These are phyloP conservation scores for Coemansia sp. DNA, from an alignment of 192 early-diverging fungal species.

Conservation along the genomic window DNA sequence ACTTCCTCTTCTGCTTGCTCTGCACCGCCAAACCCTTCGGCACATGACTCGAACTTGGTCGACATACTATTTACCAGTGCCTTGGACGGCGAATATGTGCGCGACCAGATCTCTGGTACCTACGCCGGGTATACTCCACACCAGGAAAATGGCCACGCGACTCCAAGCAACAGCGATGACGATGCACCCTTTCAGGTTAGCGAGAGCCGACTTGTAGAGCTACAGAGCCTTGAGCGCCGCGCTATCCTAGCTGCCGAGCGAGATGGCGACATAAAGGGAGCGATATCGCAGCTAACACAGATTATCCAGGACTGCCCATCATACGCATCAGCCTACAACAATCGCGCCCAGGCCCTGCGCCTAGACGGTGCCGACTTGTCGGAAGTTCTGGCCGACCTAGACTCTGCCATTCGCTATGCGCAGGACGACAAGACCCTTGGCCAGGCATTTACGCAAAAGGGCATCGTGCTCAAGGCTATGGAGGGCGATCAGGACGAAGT, in stretches of 20 bases:
- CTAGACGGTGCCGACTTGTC: conserved; percentile 33
- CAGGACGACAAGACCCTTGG: conserved; percentile 33
- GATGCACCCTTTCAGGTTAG: conserved; percentile 9
- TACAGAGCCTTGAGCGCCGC: conserved; percentile 24
- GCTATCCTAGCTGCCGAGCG: conserved; percentile 48
- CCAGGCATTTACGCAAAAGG: conserved; percentile 70
- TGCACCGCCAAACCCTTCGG: conserved; percentile 8
- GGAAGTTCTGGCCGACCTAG: conserved; percentile 57
- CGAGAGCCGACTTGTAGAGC: background rate
- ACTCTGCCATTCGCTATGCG: conserved; percentile 60
- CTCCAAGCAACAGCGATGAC: background rate
- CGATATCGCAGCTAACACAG: conserved; percentile 35
- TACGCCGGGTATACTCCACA: conserved; percentile 14
- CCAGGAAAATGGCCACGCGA: background rate
- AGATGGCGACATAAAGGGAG: conserved; percentile 29
- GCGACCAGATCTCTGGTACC: conserved; percentile 46
- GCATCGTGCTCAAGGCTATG: conserved; percentile 49
- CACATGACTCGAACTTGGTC: conserved; percentile 43
- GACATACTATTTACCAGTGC: conserved; percentile 37
- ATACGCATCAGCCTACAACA: conserved; percentile 72
- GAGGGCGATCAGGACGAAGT: conserved; percentile 58
- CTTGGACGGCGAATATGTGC: conserved; percentile 43
- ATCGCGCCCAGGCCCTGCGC: conserved; percentile 56
- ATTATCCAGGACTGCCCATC: conserved; percentile 49
- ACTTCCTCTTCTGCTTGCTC: background rate